Base-by-base conservation (phyloP, 495 filamentous ascomycete genomes). In the Podospora pseudoanserina region DNA sequence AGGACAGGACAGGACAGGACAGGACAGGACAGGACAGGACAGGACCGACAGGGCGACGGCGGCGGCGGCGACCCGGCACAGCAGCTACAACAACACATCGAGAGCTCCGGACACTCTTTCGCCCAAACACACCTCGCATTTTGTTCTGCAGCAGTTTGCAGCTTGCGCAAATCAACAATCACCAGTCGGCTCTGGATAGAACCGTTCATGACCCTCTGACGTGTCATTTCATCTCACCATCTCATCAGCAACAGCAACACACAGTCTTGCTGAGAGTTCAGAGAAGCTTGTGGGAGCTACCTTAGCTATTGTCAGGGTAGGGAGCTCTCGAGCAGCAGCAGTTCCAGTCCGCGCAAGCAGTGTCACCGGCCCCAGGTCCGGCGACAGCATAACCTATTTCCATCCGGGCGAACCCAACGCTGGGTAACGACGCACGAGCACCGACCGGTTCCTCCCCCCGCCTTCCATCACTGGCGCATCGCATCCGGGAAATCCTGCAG, bases 401-500 rank as follows among this genome's bases (percentile, higher is more conserved):
- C 20, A 18, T 54, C 61, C 44, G 53, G 49, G 65, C 61, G 63
- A 65, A 59, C 55, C 69, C 69, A 67, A 65, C 61, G 69, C 65
- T 65, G 69, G 69, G 66, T 65, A 23, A 59, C 69, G 69, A 68
- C 66, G 69, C 69, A 71, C 69, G 66, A 71, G 57, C 69, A 63
- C 69, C 69, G 69, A 63, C 65, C 68, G 39, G 60, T 64, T 72
- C 20, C 65, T 72, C 64, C 67, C 65, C 73, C 64, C 67, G 67
- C 66, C 62, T 49, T 28, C 32, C 20, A 39, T 63, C 64, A 68
- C 64, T 68, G 65, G 67, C 69, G 70, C 75, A 76, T 74, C 72
- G 71, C 68, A 73, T 69, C 72, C 56, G 61, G 68, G 68, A 64
- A 65, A 68, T 69, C 62, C 77, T 79, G 75, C 75, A 71, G 73